Conservation (phyloP, 106 monocot species). For the Xerophyta viscosa region DNA sequence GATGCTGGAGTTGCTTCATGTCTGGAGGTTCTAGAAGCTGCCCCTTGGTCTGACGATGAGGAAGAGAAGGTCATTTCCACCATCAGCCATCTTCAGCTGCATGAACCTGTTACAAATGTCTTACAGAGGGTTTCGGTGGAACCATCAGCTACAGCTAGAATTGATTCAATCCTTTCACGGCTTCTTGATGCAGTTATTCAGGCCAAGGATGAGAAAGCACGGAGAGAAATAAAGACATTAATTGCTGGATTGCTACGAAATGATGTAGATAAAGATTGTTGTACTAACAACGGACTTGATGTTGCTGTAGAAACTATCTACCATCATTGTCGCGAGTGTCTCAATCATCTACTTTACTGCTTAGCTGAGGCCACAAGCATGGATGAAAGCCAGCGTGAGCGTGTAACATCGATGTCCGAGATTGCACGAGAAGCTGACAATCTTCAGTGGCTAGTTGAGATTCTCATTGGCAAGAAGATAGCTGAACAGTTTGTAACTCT, state of each 20-base stretch:
- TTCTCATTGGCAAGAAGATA: slow-evolving; percentile 25
- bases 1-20: slow-evolving; percentile 39
- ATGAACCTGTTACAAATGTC: slow-evolving; percentile 11
- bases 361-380: slow-evolving; percentile 17
- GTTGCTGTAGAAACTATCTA: slow-evolving; percentile 27
- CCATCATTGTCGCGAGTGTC: slow-evolving; percentile 28
- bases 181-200: slow-evolving; percentile 32
- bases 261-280: neutral
- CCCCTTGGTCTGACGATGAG: slow-evolving; percentile 58
- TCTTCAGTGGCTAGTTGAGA: slow-evolving; percentile 7
- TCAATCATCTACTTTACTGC: slow-evolving; percentile 16
- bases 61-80: slow-evolving; percentile 32
- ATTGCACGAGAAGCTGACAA: slow-evolving; percentile 8
- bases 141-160: slow-evolving; percentile 17
- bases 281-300: slow-evolving; percentile 1
- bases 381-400: slow-evolving; percentile 12
- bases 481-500: slow-evolving; percentile 32
- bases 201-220: slow-evolving; percentile 55
- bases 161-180: slow-evolving; percentile 20
- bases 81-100: slow-evolving; percentile 21
- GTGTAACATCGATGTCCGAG: slow-evolving; percentile 1
- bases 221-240: slow-evolving; percentile 43
- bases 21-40: slow-evolving; percentile 44
- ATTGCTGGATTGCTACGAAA: slow-evolving; percentile 24
- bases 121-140: slow-evolving; percentile 36